Evolutionary conservation across 192 early-diverging fungal genomes (phyloP).

Genomic region (Coemansia sp.): DNA sequence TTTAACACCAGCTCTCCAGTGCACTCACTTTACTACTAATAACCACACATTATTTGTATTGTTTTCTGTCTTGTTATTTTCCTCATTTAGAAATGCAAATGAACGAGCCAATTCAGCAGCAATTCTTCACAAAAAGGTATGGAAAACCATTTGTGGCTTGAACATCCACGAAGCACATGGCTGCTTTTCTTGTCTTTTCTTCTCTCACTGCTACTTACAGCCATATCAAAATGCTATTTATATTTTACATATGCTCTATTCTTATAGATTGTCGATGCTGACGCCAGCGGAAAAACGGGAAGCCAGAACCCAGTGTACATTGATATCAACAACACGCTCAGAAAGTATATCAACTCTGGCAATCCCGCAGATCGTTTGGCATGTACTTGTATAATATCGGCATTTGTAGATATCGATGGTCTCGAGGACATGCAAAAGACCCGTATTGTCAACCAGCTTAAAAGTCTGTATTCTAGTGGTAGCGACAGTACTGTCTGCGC

Average conservation of each 20-base stretch:
- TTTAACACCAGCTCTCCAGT: no score
- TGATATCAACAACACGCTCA: slow-evolving; percentile 15
- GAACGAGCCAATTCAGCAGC: slow-evolving; percentile 19
- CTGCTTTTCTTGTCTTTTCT: no score
- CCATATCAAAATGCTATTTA: no score
- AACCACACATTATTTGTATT: neutral
- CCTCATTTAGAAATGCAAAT: slow-evolving; percentile 18
- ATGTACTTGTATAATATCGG: slow-evolving; percentile 23
- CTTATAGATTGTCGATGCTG: slow-evolving; percentile 24
- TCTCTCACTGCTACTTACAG: no score
- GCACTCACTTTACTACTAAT: neutral
- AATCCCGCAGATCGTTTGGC: slow-evolving; percentile 21
- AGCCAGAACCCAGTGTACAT: slow-evolving; percentile 24
- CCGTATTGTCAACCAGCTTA: slow-evolving; percentile 25
- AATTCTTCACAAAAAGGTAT: slow-evolving; percentile 27
- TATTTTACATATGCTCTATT: neutral
- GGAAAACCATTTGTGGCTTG: neutral
- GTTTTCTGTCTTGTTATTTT: neutral
- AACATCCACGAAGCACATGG: no score
- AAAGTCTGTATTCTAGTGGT: slow-evolving; percentile 10
- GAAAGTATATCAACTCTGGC: slow-evolving; percentile 9
- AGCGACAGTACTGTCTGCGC: slow-evolving; percentile 10
- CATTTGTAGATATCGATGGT: slow-evolving; percentile 14
- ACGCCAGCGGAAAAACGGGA: slow-evolving; percentile 22
- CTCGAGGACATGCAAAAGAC: slow-evolving; percentile 31